Percentiles rank a stretch among this genome's conserved stretches.
Conservation (phyloP, 805 yeast genomes). For the Wickerhamiella kurtzmanii region DNA sequence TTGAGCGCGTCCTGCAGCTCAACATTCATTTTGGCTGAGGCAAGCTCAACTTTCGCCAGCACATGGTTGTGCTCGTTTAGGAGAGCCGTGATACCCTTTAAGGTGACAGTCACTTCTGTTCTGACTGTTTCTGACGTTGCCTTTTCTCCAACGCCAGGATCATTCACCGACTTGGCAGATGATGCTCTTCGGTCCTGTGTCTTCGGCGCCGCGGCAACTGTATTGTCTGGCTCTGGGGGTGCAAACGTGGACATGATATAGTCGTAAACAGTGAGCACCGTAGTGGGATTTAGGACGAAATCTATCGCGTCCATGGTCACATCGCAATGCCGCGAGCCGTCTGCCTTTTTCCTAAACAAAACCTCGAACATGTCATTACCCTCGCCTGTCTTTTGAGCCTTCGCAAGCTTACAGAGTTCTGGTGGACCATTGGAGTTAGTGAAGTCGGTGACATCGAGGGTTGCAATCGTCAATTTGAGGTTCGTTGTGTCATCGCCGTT, state of each 20-base stretch:
- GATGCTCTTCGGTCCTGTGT: too few species aligned
- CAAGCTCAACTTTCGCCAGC: slow-evolving; percentile 63
- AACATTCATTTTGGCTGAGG: slow-evolving; percentile 57
- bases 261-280: slow-evolving; percentile 64
- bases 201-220: too few species aligned
- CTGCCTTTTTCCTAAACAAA: slow-evolving; percentile 43
- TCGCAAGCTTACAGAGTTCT: slow-evolving; percentile 54
- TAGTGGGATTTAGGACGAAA: slow-evolving; percentile 61
- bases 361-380: slow-evolving; percentile 43
- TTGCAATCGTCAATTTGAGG: slow-evolving; percentile 49
- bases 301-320: slow-evolving; percentile 67
- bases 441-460: slow-evolving; percentile 43
- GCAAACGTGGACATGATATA: slow-evolving; percentile 79
- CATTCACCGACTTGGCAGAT: too few species aligned
- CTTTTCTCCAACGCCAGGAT: too few species aligned
- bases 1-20: slow-evolving; percentile 54
- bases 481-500: slow-evolving; percentile 38
- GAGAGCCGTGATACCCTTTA: slow-evolving; percentile 61
- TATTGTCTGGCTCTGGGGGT: slow-evolving; percentile 46
- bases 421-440: slow-evolving; percentile 47
- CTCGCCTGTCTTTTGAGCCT: slow-evolving; percentile 32
- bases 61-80: slow-evolving; percentile 74
- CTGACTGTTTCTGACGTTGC: background rate
- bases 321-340: slow-evolving; percentile 61
- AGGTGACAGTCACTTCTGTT: slow-evolving; percentile 26